Evolutionary conservation across 2,329 filamentous ascomycete genomes (phyloP), one percentile per base, ranked within the genome.

Genomic region (Emergomyces orientalis): DNA sequence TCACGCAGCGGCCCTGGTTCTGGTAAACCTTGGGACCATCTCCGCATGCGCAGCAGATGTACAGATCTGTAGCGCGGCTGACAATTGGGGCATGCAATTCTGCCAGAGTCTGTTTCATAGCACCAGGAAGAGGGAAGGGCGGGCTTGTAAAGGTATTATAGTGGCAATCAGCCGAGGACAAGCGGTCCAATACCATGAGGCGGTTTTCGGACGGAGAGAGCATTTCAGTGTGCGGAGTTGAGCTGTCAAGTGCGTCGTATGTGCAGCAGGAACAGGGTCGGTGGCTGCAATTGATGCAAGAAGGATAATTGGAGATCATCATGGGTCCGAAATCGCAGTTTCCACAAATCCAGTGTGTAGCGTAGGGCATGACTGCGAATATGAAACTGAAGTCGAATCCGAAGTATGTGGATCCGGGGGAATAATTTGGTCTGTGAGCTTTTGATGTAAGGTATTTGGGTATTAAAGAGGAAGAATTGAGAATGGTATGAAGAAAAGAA

Each of bases 21-120:
- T 72, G 67, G 65, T 66, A 77, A 47, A 75, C 65, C 60, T 77
- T 77, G 0, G 76, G 76, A 0, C 76, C 76, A 51, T 77, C 75
- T 0, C 68, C 47, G 63, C 76, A 78, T 4, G 63, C 1, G 70
- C 76, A 78, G 68, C 76, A 78, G 62, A 74, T 69, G 55, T 75
- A 78, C 65, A 75, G 67, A 60, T 70, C 65, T 11, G 68, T 70
- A 1, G 64, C 34, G 67, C 64, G 52, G 59, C 43, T 9, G 63
- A 64, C 19, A 25, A 52, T 59, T 32, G n/a, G 52, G 6, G 39
- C 19, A 22, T 37, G 30, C 17, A 45, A 41, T 13, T 39, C 32
- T 32, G 13, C 54, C 56, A 54, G 13, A 13, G 45, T 27, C 43
- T n/a, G 2, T 19, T 34, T 49, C 43, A 32, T 45, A 39, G 49